These are phyloP conservation scores for Adansonia grandidieri DNA, from an alignment of 441 rosid genomes.

Conservation along the genomic window DNA sequence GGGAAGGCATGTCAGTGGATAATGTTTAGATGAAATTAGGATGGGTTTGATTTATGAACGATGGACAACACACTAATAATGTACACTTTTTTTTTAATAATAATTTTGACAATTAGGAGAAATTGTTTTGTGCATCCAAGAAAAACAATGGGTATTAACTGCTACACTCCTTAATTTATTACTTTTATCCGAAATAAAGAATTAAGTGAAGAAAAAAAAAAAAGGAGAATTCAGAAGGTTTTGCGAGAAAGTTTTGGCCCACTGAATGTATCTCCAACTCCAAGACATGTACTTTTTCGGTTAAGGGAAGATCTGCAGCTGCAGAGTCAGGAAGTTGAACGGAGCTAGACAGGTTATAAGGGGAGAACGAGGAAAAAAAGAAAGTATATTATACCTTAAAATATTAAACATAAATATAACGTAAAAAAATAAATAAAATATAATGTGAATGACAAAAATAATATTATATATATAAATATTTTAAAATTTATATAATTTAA, in stretches of 20 bases:
- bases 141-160: not conserved
- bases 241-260: slow-evolving; percentile 42
- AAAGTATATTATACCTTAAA: too few species aligned
- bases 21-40: slow-evolving; percentile 17
- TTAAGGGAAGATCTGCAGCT: slow-evolving; percentile 36
- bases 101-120: not conserved
- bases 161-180: not conserved
- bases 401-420: too few species aligned
- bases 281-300: slow-evolving; percentile 31
- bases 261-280: slow-evolving; percentile 27
- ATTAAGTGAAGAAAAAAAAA: not conserved
- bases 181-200: not conserved
- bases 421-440: too few species aligned
- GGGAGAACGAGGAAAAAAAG: not conserved
- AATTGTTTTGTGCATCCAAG: not conserved
- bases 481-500: too few species aligned
- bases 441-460: not conserved
- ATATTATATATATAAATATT: not conserved
- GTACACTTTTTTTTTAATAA: too few species aligned
- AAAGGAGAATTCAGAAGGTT: slow-evolving; percentile 16
- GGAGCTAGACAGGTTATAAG: slow-evolving; percentile 17
- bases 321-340: slow-evolving; percentile 33
- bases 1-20: slow-evolving; percentile 8
- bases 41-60: slow-evolving; percentile 6
- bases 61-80: slow-evolving; percentile 1